phyloP scores from a whole-genome alignment of 202 grass and related monocot species.

The Zoysia matrella region DNA sequence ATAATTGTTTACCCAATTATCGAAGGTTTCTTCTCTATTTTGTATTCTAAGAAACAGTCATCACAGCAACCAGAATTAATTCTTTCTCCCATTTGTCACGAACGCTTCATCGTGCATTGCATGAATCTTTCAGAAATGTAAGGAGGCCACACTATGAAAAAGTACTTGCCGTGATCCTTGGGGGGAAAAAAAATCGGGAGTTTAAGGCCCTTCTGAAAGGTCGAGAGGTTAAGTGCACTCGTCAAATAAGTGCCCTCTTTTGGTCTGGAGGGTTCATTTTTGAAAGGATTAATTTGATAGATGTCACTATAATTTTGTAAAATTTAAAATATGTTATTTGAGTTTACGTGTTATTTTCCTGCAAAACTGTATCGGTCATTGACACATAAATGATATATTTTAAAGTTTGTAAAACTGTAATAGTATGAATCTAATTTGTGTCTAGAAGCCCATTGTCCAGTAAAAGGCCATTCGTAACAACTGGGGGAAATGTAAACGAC shows the following conservation, averaged over 20 bases:
- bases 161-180: slow-evolving; percentile 32
- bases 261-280: slow-evolving; percentile 26
- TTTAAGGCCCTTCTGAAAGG: slow-evolving; percentile 7
- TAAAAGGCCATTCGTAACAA: slow-evolving; percentile 7
- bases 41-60: slow-evolving; percentile 23
- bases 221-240: slow-evolving; percentile 15
- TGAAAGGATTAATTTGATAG: slow-evolving; percentile 7
- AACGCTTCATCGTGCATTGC: slow-evolving; percentile 46
- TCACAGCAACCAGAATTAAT: slow-evolving; percentile 6
- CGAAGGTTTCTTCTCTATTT: slow-evolving; percentile 38
- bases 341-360: too few species aligned
- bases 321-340: too few species aligned
- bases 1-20: neutral
- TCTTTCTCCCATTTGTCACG: neutral
- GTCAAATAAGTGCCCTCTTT: slow-evolving; percentile 15
- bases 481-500: neutral
- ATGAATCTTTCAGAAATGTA: neutral
- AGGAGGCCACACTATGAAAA: slow-evolving; percentile 13
- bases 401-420: too few species aligned
- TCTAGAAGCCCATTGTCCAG: slow-evolving; percentile 19
- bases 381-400: too few species aligned
- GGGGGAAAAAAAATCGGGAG: neutral
- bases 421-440: slow-evolving; percentile 3
- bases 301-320: too few species aligned
- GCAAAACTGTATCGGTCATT: too few species aligned